Percentiles rank a stretch among this genome's conserved stretches.
Conservation (phyloP, 768 basidiomycete genomes). For the Sutorius australiensis region DNA sequence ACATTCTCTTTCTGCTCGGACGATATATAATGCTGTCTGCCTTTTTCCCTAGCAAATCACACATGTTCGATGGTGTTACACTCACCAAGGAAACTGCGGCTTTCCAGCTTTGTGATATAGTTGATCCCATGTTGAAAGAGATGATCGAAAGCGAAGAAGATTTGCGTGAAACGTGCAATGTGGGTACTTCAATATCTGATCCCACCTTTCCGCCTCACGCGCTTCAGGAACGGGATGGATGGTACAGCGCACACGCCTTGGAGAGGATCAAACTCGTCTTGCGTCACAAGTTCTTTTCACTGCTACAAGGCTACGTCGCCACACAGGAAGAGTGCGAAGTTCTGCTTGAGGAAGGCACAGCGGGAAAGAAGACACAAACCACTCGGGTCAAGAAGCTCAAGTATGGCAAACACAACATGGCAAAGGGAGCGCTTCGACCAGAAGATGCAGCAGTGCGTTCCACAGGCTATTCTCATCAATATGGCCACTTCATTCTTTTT, state of each 20-base stretch:
- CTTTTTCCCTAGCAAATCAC: conserved; percentile 48
- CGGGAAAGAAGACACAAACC: conserved; percentile 31
- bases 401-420: conserved; percentile 82
- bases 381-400: conserved; percentile 51
- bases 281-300: conserved; percentile 79
- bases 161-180: conserved; percentile 69
- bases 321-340: conserved; percentile 71
- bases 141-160: conserved; percentile 77
- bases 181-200: conserved; percentile 38
- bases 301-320: conserved; percentile 67
- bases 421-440: conserved; percentile 75
- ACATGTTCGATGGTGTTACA: conserved; percentile 85
- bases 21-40: background rate
- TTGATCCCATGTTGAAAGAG: conserved; percentile 75
- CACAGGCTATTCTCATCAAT: background rate
- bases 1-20: background rate
- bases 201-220: background rate
- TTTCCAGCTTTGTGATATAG: conserved; percentile 92
- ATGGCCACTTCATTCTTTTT: background rate
- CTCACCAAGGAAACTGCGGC: conserved; percentile 84
- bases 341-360: conserved; percentile 43
- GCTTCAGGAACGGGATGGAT: conserved; percentile 76
- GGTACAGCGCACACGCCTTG: conserved; percentile 75
- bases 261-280: conserved; percentile 83
- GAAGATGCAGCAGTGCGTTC: conserved; percentile 76